Evolutionary conservation across 257 asterid genomes (phyloP).

Genomic region (Nicotiana otophora): DNA sequence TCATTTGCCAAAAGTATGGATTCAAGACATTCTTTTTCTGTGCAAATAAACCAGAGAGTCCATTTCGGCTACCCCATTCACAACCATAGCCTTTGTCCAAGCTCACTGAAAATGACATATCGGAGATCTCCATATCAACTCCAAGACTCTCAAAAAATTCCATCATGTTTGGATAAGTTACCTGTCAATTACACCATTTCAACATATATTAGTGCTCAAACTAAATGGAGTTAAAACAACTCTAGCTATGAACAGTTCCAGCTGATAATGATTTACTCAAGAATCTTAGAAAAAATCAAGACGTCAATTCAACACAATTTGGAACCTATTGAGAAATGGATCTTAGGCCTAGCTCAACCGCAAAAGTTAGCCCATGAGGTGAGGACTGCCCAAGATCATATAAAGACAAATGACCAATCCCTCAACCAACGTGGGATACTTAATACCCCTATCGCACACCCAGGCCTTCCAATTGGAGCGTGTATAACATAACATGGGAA

Average conservation of each 20-base stretch:
- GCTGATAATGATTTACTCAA: not conserved
- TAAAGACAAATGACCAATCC: too few relatives aligned
- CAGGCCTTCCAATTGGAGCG: too few relatives aligned
- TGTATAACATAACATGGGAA: too few relatives aligned
- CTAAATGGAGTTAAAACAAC: not conserved
- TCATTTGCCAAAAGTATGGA: conserved; percentile 83
- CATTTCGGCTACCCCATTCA: conserved; percentile 90
- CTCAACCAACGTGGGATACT: too few relatives aligned
- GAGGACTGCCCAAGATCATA: too few relatives aligned
- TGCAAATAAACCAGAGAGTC: conserved; percentile 69
- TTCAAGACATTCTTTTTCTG: conserved; percentile 72
- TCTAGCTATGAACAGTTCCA: not conserved
- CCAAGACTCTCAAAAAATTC: conserved; percentile 85
- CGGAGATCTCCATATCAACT: conserved; percentile 92
- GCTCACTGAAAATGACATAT: conserved; percentile 94
- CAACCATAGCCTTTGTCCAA: conserved; percentile 73
- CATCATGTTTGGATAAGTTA: conserved; percentile 98
- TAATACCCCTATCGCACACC: too few relatives aligned
- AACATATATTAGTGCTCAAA: not conserved
- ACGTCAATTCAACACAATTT: not conserved
- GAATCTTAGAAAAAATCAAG: not conserved
- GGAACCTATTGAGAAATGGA: not conserved
- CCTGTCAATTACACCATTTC: conserved; percentile 37
- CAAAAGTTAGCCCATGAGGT: too few relatives aligned
- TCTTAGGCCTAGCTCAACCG: too few relatives aligned